Percentiles rank a stretch among this genome's conserved stretches.
Evolutionary conservation across 2,329 filamentous ascomycete species (phyloP).

Genomic region (Zymoseptoria tritici): DNA sequence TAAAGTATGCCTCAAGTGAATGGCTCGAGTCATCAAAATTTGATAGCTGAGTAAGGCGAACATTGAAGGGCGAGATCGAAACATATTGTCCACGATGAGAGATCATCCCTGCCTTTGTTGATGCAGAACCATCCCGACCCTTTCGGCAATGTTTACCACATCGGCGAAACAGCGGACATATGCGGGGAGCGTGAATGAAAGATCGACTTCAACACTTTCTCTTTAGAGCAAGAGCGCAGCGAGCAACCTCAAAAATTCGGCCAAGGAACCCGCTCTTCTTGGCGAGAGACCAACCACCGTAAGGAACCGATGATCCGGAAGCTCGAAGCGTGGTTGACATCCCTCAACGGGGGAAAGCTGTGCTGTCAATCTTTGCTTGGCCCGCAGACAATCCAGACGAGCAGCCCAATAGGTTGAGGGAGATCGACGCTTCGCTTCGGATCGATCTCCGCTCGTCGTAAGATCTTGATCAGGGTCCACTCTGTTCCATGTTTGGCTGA

Average conservation of each 20-base stretch:
- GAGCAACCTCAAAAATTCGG: background rate
- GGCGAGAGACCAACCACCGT: background rate
- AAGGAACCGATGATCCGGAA: background rate
- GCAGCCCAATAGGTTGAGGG: background rate
- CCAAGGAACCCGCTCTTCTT: background rate
- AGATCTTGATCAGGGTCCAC: background rate
- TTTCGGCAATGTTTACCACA: background rate
- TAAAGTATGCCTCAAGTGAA: too few relatives aligned
- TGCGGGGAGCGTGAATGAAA: background rate
- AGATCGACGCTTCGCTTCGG: background rate
- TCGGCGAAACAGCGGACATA: background rate
- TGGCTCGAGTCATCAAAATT: too few relatives aligned
- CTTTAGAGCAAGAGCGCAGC: background rate
- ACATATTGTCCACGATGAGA: too few relatives aligned
- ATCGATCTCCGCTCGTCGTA: background rate
- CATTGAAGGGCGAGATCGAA: too few relatives aligned
- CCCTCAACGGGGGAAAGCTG: background rate
- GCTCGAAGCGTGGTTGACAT: background rate
- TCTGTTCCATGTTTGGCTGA: background rate
- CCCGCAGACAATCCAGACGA: background rate
- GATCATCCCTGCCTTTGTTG: background rate
- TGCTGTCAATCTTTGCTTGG: background rate
- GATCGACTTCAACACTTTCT: background rate
- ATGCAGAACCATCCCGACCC: background rate
- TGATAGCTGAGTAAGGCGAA: too few relatives aligned